Conservation (phyloP, 2,329 filamentous ascomycete genomes). For the Dactylellina cionopaga region DNA sequence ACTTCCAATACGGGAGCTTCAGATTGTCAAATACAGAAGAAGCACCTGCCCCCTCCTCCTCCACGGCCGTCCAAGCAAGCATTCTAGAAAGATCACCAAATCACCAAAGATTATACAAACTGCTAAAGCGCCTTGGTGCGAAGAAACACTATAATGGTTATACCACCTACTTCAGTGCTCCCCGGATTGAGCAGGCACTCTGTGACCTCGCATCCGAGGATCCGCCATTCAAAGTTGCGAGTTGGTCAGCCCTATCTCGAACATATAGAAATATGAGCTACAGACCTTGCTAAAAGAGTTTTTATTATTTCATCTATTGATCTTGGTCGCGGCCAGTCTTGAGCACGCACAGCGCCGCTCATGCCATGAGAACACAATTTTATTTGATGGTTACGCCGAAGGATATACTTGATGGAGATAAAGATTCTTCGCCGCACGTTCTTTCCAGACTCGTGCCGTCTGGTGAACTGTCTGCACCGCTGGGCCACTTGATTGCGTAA, state of each 20-base stretch:
- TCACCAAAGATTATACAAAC: slow-evolving; percentile 5
- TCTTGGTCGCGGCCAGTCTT: slow-evolving; percentile 6
- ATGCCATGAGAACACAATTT: slow-evolving; percentile 18
- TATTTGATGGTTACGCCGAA: background rate
- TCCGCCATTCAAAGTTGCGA: slow-evolving; percentile 26
- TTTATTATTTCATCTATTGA: background rate
- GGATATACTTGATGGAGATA: background rate
- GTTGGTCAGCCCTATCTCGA: slow-evolving; percentile 25
- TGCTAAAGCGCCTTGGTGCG: background rate
- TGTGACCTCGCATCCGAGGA: slow-evolving; percentile 28
- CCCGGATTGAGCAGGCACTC: slow-evolving; percentile 10
- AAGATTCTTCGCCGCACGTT: background rate
- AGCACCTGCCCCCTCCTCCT: background rate
- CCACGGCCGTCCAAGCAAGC: slow-evolving; percentile 30
- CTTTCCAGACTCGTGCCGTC: background rate
- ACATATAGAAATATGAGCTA: background rate
- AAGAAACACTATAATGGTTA: slow-evolving; percentile 4
- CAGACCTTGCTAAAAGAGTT: slow-evolving; percentile 1
- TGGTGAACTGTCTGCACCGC: background rate
- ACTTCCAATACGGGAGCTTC: background rate
- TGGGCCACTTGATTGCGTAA: slow-evolving; percentile 15
- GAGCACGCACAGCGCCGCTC: slow-evolving; percentile 1
- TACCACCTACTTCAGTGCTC: background rate
- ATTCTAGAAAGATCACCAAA: slow-evolving; percentile 32
- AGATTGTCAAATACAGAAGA: background rate